Base-by-base conservation (phyloP, 306 rosid genomes). In the Bauhinia variegata region DNA sequence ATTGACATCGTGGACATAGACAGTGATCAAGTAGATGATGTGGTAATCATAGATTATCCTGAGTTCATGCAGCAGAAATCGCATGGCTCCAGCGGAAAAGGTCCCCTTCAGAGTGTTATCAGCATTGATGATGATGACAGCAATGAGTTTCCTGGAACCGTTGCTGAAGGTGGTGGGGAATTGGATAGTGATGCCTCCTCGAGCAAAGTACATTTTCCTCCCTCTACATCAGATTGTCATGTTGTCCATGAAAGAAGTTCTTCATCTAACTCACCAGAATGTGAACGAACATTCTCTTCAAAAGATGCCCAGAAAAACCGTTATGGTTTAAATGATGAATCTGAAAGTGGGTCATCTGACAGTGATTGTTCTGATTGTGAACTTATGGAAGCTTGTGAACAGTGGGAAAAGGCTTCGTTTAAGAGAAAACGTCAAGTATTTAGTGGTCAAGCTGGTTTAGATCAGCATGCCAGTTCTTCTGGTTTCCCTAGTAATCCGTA, bases 291-390 rank as follows among this genome's bases (percentile, higher is more conserved):
- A 28, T 65, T 42, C 69, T 72, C 61, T 31, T 66, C 79, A 33
- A 83, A 72, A 59, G 59, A 65, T 57, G 11, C 83, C 19, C 16
- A 59, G 17, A 74, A 86, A 82, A 85, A 82, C 57, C 50, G 70
- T 49, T 88, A 76, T 81, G 90, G 91, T 52, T 70, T 86, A 8
- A 65, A 36, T 52, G 17, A 38, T 68, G 70, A 67, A 19, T 74
- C 56, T 52, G 84, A 66, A 54, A 68, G 50, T 60, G 80, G 65
- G 72, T 84, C 88, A 18, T 78, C 86, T 34, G 91, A 82, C 43
- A 79, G 83, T 68, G 97, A 90, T 73, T 83, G 80, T 75, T 93
- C 96, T 39, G 99, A 95, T 60, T 85, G 89, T 51, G 97, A 90
- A 81, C 41, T 95, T 31, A 44, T 88, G 66, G 89, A 86, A 68